phyloP scores from a whole-genome alignment of 352 stramenopile species.

The Lagenidium sp. region DNA sequence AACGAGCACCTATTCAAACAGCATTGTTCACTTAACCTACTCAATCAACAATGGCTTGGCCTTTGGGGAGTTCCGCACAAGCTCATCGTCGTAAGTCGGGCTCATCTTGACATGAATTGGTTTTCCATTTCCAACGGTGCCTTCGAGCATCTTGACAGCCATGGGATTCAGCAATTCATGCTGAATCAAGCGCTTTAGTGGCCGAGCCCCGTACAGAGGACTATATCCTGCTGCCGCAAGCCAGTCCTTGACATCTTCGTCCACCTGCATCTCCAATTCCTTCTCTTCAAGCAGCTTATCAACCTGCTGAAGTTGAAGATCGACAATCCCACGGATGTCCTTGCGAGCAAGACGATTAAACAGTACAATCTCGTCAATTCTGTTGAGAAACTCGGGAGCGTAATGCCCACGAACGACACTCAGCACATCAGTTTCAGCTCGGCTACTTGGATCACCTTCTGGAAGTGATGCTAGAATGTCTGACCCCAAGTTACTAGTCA shows the following conservation, averaged over 20 bases:
- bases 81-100: constrained; percentile 38
- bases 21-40: constrained; percentile 4
- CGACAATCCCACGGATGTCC: constrained; percentile 92
- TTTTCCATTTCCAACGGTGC: constrained; percentile 70
- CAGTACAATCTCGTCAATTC: constrained; percentile 96
- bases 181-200: constrained; percentile 95
- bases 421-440: constrained; percentile 81
- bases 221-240: constrained; percentile 93
- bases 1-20: no score
- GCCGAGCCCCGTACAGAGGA: constrained; percentile 93
- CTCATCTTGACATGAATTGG: constrained; percentile 65
- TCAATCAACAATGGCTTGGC: constrained; percentile 35
- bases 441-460: constrained; percentile 36
- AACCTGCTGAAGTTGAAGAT: constrained; percentile 90
- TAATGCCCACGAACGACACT: constrained; percentile 91
- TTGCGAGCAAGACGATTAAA: constrained; percentile 93
- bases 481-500: constrained; percentile 96
- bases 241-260: constrained; percentile 87
- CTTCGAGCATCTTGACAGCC: constrained; percentile 86
- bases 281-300: constrained; percentile 87
- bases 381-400: constrained; percentile 97
- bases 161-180: constrained; percentile 94
- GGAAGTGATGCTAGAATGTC: constrained; percentile 65
- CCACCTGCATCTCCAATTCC: constrained; percentile 88
- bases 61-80: constrained; percentile 21